phyloP scores from a whole-genome alignment of 1,139 yeast genomes.

The Trichomonascaceae sp. region DNA sequence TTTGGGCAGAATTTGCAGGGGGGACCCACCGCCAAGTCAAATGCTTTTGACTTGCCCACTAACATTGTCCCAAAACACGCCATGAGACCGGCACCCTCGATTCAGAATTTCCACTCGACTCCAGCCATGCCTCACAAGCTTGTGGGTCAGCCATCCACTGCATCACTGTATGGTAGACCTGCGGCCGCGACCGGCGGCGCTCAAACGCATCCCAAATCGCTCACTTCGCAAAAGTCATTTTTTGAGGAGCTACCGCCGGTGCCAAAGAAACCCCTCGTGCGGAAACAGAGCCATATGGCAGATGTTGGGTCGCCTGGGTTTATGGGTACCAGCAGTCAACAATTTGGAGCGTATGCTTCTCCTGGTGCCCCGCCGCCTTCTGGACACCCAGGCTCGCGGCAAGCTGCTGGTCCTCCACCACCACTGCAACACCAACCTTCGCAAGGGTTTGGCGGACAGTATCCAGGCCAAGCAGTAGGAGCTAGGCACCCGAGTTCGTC shows the following conservation, averaged over 20 bases:
- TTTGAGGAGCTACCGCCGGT: slow-evolving; percentile 42
- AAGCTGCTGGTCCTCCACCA: slow-evolving; percentile 1
- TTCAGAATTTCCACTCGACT: slow-evolving; percentile 5
- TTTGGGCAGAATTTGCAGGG: background rate
- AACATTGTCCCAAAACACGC: slow-evolving; percentile 36
- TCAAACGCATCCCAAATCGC: slow-evolving; percentile 5
- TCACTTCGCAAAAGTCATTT: slow-evolving; percentile 28
- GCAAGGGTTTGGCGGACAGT: no score
- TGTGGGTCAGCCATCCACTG: background rate
- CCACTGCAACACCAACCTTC: slow-evolving; percentile 2
- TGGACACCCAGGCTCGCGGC: slow-evolving; percentile 3
- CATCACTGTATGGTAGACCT: slow-evolving; percentile 7
- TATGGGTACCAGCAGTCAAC: slow-evolving; percentile 3
- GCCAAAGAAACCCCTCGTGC: slow-evolving; percentile 12
- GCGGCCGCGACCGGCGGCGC: background rate
- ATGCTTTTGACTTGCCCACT: slow-evolving; percentile 58
- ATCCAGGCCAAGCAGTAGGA: no score
- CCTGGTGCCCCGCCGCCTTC: slow-evolving; percentile 4
- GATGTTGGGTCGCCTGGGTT: slow-evolving; percentile 1
- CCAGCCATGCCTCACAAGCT: slow-evolving; percentile 1
- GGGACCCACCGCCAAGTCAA: slow-evolving; percentile 4
- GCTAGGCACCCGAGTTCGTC: no score
- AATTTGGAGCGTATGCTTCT: slow-evolving; percentile 6
- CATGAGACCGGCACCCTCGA: slow-evolving; percentile 12
- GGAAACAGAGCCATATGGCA: slow-evolving; percentile 10